phyloP scores from a whole-genome alignment of 2,329 filamentous ascomycete species.

The Talaromyces rugulosus region DNA sequence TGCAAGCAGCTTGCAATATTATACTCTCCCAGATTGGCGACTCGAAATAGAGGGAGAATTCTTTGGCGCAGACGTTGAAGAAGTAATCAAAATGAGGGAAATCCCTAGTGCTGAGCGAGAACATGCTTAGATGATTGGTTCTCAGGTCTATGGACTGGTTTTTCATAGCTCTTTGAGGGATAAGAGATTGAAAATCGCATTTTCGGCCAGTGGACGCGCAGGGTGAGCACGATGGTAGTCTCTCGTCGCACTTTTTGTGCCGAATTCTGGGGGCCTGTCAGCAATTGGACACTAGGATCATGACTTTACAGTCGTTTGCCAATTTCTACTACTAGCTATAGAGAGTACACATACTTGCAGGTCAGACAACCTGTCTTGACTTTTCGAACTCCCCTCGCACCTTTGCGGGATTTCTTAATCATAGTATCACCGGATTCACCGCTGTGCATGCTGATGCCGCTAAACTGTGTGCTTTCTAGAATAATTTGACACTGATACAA shows the following conservation, averaged over 20 bases:
- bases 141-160: neutral
- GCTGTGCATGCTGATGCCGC: neutral
- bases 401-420: neutral
- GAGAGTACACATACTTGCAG: constrained; percentile 2
- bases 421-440: neutral
- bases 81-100: constrained; percentile 4
- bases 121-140: neutral
- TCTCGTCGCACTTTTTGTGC: constrained; percentile 11
- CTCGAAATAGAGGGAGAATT: constrained; percentile 4
- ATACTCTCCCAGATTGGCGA: constrained; percentile 3
- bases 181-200: constrained; percentile 1
- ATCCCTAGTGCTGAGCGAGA: neutral
- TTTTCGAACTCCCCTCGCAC: constrained; percentile 1
- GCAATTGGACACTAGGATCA: neutral
- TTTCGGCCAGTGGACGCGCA: constrained; percentile 6
- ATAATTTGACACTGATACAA: neutral
- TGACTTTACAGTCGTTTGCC: too few relatives aligned
- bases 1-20: neutral
- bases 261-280: constrained; percentile 1
- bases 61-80: neutral
- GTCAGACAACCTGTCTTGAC: constrained; percentile 7
- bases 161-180: neutral
- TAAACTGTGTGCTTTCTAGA: neutral
- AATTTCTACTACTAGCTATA: neutral
- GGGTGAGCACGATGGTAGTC: constrained; percentile 3